Evolutionary conservation across 1,139 yeast genomes (phyloP).

Genomic region (Pichiaceae sp.): DNA sequence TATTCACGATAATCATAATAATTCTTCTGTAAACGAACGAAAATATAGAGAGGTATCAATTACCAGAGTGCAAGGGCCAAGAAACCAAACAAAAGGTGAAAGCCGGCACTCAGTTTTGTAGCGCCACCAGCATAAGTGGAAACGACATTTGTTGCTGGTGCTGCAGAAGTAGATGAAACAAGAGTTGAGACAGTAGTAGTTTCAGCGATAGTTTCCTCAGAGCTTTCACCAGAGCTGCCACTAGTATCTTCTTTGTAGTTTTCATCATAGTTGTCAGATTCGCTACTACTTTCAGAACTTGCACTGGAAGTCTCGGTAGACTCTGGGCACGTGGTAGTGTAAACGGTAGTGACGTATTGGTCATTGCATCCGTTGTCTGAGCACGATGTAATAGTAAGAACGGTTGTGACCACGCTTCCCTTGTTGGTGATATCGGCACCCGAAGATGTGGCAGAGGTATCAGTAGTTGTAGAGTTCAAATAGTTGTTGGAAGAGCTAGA

Average conservation of each 20-base stretch:
- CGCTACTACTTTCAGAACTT: neutral
- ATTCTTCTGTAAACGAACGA: too few species aligned
- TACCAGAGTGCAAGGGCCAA: too few species aligned
- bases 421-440: neutral
- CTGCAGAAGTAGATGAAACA: too few species aligned
- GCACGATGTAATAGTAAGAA: conserved; percentile 34
- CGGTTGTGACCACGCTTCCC: conserved; percentile 5
- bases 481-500: neutral
- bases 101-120: too few species aligned
- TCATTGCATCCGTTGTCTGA: conserved; percentile 31
- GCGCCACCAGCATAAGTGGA: too few species aligned
- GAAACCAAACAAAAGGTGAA: too few species aligned
- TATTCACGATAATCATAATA: too few species aligned
- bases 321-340: neutral
- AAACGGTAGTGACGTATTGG: conserved; percentile 30
- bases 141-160: too few species aligned
- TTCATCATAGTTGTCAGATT: neutral
- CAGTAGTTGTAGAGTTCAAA: neutral
- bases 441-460: neutral
- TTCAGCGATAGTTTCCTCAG: neutral
- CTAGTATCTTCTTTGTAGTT: neutral
- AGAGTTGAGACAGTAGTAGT: neutral
- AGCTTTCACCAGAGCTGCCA: neutral
- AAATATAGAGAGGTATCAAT: too few species aligned
- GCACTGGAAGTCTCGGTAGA: neutral